Evolutionary conservation across 1,284 basidiomycete species (phyloP).

Genomic region (Abortiporus biennis): DNA sequence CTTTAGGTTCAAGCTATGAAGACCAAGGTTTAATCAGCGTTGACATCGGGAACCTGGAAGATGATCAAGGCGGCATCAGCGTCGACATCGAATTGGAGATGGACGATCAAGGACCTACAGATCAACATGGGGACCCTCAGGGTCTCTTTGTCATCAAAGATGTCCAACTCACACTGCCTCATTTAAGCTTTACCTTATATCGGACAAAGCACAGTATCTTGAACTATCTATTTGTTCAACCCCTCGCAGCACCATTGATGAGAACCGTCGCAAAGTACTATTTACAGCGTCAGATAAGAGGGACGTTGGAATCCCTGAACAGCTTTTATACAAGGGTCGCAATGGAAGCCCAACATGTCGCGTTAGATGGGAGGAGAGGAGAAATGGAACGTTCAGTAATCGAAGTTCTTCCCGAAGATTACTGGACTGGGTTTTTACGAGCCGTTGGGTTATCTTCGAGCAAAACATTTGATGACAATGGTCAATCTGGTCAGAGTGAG

Average conservation of each 20-base stretch:
- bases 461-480: slow-evolving; percentile 3
- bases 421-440: slow-evolving; percentile 25
- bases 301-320: too few species aligned
- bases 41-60: slow-evolving; percentile 24
- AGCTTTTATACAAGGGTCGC: too few species aligned
- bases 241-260: slow-evolving; percentile 33
- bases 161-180: slow-evolving; percentile 30
- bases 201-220: slow-evolving; percentile 42
- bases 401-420: too few species aligned
- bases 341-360: too few species aligned
- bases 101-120: slow-evolving; percentile 15
- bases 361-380: neutral
- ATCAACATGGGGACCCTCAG: slow-evolving; percentile 16
- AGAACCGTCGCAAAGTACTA: slow-evolving; percentile 19
- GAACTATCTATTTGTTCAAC: slow-evolving; percentile 41
- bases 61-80: slow-evolving; percentile 23
- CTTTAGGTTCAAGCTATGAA: slow-evolving; percentile 29
- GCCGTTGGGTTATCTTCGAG: slow-evolving; percentile 16
- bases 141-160: slow-evolving; percentile 37
- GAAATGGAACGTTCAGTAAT: neutral
- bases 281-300: too few species aligned
- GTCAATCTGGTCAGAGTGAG: neutral
- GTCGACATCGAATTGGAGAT: slow-evolving; percentile 36
- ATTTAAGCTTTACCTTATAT: slow-evolving; percentile 32
- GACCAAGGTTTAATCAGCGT: slow-evolving; percentile 42